Evolutionary conservation across 2,329 filamentous ascomycete genomes (phyloP).

Genomic region (Fusarium neocosmosporiellum): DNA sequence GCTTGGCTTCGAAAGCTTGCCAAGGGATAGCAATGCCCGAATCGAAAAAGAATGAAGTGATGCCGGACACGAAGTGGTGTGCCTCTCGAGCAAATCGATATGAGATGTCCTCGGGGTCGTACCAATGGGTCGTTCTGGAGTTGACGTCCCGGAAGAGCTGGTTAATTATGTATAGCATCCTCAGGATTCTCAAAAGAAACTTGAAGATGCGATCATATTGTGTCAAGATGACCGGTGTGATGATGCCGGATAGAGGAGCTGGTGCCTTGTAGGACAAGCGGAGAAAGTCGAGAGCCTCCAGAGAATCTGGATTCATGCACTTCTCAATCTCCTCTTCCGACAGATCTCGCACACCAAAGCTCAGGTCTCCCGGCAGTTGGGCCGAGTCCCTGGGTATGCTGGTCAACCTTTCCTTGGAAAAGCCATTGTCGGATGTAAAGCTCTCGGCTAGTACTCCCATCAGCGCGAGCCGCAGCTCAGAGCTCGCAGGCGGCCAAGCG

Average conservation of each 20-base stretch:
- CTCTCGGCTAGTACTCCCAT: conserved; percentile 87
- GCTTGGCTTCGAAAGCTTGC: conserved; percentile 73
- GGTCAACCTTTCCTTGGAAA: conserved; percentile 37
- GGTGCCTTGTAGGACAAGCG: conserved; percentile 86
- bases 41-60: conserved; percentile 84
- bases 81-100: conserved; percentile 79
- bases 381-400: conserved; percentile 46
- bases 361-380: conserved; percentile 74
- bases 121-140: conserved; percentile 49
- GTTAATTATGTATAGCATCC: conserved; percentile 81
- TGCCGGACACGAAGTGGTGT: conserved; percentile 79
- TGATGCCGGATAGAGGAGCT: conserved; percentile 74
- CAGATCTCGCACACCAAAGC: conserved; percentile 87
- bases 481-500: conserved; percentile 93
- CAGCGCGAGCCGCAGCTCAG: conserved; percentile 88
- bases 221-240: conserved; percentile 75
- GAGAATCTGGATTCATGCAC: conserved; percentile 83
- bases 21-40: conserved; percentile 80
- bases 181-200: conserved; percentile 78
- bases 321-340: conserved; percentile 81
- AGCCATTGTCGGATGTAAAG: conserved; percentile 57
- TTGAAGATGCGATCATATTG: conserved; percentile 91
- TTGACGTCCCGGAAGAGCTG: conserved; percentile 71
- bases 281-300: conserved; percentile 94
- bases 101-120: conserved; percentile 51